A percentile compares a stretch with the other conserved stretches of the same genome.
These are phyloP conservation scores for Colletotrichum musae DNA, from an alignment of 2,329 filamentous ascomycete species.

Conservation along the genomic window DNA sequence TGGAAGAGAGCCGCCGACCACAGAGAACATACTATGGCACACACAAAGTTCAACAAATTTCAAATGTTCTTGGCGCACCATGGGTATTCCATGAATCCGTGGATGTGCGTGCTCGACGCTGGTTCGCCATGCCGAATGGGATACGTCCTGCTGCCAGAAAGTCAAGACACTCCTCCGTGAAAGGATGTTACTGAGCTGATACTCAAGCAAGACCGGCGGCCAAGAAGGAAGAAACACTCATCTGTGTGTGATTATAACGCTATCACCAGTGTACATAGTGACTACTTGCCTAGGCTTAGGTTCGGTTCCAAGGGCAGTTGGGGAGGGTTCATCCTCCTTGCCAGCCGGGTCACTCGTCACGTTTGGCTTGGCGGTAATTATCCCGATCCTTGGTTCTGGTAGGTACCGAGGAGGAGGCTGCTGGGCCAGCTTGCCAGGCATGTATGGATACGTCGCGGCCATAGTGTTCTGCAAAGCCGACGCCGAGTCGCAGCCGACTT, in stretches of 20 bases:
- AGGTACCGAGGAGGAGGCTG: slow-evolving; percentile 5
- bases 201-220: too few species aligned
- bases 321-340: slow-evolving; percentile 23
- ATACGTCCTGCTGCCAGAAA: slow-evolving; percentile 8
- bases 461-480: not conserved
- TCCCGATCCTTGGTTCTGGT: slow-evolving; percentile 24
- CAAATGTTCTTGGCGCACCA: slow-evolving; percentile 21
- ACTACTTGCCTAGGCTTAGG: slow-evolving; percentile 11
- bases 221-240: slow-evolving; percentile 1
- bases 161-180: slow-evolving; percentile 1
- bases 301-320: slow-evolving; percentile 19
- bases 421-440: not conserved
- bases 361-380: slow-evolving; percentile 4
- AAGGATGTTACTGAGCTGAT: not conserved
- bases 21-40: not conserved
- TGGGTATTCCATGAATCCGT: slow-evolving; percentile 23
- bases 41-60: slow-evolving; percentile 17
- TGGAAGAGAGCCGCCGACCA: not conserved
- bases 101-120: slow-evolving; percentile 15
- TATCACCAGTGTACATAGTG: not conserved
- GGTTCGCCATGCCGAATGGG: slow-evolving; percentile 16
- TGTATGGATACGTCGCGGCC: slow-evolving; percentile 1
- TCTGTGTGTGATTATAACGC: not conserved
- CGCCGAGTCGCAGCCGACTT: not conserved
- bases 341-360: slow-evolving; percentile 13